These are phyloP conservation scores for Clausena lansium DNA, from an alignment of 345 rosid species.

Conservation along the genomic window DNA sequence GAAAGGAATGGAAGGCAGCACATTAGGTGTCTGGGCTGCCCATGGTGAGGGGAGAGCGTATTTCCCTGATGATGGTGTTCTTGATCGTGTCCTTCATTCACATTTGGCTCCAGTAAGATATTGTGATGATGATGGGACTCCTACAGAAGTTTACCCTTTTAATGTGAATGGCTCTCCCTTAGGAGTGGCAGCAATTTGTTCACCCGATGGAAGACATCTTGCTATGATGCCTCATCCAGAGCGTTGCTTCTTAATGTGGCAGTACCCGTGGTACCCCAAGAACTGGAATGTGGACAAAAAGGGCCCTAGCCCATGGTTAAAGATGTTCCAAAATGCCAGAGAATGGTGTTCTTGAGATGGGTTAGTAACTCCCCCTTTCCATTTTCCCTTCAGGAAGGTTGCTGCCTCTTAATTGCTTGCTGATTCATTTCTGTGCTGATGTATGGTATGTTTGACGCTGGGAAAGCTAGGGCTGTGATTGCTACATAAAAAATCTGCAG, in stretches of 20 bases:
- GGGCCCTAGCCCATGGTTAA: constrained; percentile 95
- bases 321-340: constrained; percentile 94
- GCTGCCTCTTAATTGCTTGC: background rate
- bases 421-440: background rate
- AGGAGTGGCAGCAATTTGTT: constrained; percentile 92
- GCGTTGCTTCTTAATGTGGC: constrained; percentile 99
- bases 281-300: constrained; percentile 78
- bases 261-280: constrained; percentile 88
- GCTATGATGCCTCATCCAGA: constrained; percentile 99
- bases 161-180: constrained; percentile 91
- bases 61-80: constrained; percentile 83
- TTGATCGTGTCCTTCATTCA: constrained; percentile 68
- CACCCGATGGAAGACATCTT: constrained; percentile 91
- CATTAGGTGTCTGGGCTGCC: constrained; percentile 94
- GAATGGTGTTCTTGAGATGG: constrained; percentile 69
- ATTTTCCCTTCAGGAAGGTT: background rate
- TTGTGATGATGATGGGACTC: constrained; percentile 80
- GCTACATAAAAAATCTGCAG: background rate
- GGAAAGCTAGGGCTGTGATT: background rate
- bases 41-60: constrained; percentile 97
- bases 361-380: background rate
- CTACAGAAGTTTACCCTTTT: constrained; percentile 85
- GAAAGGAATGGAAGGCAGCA: constrained; percentile 95
- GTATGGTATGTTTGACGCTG: background rate
- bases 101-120: constrained; percentile 78